phyloP scores from a whole-genome alignment of 1,284 basidiomycete species.

The Athelia psychrophila region DNA sequence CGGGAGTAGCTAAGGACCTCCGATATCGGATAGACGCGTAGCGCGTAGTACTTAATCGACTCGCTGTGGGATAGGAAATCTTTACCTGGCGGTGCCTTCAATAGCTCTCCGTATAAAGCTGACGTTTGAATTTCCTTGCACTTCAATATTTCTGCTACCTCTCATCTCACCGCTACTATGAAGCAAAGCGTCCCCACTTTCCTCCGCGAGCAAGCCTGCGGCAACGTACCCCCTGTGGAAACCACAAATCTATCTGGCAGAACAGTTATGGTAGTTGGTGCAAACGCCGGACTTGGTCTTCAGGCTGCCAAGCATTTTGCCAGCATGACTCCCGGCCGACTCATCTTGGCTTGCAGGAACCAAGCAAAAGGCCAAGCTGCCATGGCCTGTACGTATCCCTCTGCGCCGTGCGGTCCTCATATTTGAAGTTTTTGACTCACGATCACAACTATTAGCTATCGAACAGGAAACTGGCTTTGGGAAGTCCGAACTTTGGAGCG shows the following conservation, averaged over 20 bases:
- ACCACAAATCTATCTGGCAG: constrained; percentile 23
- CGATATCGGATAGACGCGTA: no score
- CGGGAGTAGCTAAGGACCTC: no score
- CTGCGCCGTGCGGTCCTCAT: not conserved
- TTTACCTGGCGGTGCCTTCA: no score
- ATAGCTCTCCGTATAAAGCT: no score
- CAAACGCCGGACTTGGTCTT: constrained; percentile 41
- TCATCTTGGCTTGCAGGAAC: constrained; percentile 39
- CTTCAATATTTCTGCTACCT: no score
- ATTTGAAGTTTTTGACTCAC: not conserved
- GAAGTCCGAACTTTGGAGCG: constrained; percentile 29
- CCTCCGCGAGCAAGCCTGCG: no score
- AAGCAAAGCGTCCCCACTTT: no score
- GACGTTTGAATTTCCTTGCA: no score
- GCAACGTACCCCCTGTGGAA: constrained; percentile 10
- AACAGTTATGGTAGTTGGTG: constrained; percentile 30
- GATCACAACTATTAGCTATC: constrained; percentile 22
- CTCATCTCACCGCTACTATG: no score
- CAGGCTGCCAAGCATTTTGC: constrained; percentile 44
- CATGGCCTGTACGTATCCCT: constrained; percentile 19
- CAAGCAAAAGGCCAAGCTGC: constrained; percentile 32
- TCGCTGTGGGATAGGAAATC: no score
- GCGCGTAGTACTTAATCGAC: no score
- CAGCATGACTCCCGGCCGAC: constrained; percentile 33
- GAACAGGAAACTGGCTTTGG: constrained; percentile 27